phyloP scores from a whole-genome alignment of 2,329 filamentous ascomycete species.

The Arthrobotrys pseudoclavata region DNA sequence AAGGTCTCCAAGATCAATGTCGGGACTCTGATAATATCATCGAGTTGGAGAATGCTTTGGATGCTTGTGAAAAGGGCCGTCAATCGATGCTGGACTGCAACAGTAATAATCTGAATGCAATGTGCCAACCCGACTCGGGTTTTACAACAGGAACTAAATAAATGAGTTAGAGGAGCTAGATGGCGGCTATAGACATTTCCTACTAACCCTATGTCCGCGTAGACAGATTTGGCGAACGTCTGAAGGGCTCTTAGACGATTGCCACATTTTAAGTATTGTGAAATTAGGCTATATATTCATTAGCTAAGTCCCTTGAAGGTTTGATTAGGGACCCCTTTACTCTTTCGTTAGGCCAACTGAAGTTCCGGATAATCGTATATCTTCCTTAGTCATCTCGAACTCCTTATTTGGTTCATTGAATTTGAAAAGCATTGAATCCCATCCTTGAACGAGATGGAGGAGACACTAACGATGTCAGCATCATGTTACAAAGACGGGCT shows the following conservation, averaged over 20 bases:
- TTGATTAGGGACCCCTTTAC: constrained; percentile 20
- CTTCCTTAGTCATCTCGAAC: constrained; percentile 70
- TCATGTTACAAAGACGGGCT: not conserved
- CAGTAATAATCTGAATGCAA: constrained; percentile 61
- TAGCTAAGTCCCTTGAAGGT: not conserved
- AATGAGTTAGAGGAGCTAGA: constrained; percentile 38
- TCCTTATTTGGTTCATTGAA: constrained; percentile 71
- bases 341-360: constrained; percentile 67
- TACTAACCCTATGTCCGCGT: constrained; percentile 38
- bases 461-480: constrained; percentile 69
- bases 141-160: constrained; percentile 37
- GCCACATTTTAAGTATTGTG: constrained; percentile 65
- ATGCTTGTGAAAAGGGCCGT: constrained; percentile 60
- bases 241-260: constrained; percentile 63
- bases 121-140: constrained; percentile 62
- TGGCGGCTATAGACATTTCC: not conserved
- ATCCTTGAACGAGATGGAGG: constrained; percentile 76
- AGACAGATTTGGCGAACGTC: constrained; percentile 31
- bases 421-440: constrained; percentile 78
- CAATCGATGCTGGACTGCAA: constrained; percentile 62
- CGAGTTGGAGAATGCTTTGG: constrained; percentile 62
- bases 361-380: constrained; percentile 70
- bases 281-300: constrained; percentile 69
- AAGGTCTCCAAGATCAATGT: constrained; percentile 64
- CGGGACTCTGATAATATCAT: constrained; percentile 53